phyloP scores from a whole-genome alignment of 257 asterid species.

The Nicotiana attenuata region DNA sequence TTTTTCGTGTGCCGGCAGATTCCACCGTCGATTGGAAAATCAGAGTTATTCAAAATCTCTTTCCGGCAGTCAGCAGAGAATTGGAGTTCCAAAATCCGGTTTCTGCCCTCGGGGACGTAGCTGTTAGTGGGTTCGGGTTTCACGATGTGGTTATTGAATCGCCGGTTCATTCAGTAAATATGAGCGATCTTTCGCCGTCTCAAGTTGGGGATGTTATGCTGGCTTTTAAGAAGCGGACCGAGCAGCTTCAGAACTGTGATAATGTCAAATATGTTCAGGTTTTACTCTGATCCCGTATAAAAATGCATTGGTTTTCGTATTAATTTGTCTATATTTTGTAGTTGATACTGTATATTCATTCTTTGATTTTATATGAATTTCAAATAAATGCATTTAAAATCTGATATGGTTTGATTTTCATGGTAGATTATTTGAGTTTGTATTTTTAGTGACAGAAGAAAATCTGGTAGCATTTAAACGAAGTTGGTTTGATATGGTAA shows the following conservation, averaged over 20 bases:
- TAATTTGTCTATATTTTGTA: not conserved
- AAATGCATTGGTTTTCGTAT: not conserved
- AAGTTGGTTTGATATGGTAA: not conserved
- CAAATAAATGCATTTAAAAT: not conserved
- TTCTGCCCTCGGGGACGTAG: constrained; percentile 25
- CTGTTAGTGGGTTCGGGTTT: constrained; percentile 69
- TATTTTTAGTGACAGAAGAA: not conserved
- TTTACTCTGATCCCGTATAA: not conserved
- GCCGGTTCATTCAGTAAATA: constrained; percentile 67
- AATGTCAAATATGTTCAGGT: constrained; percentile 84
- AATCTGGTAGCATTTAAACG: not conserved
- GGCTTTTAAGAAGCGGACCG: constrained; percentile 66
- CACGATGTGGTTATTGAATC: constrained; percentile 95
- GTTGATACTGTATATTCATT: not conserved
- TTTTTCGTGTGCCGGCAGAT: constrained; percentile 63
- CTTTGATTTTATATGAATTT: not conserved
- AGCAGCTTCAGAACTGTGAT: constrained; percentile 43
- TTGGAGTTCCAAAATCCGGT: constrained; percentile 13
- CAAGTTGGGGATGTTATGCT: constrained; percentile 62
- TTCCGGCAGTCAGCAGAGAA: constrained; percentile 81
- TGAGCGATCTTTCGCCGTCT: constrained; percentile 52
- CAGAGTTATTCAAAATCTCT: constrained; percentile 81
- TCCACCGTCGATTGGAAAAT: constrained; percentile 64
- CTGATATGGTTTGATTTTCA: not conserved
- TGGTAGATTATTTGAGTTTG: not conserved